A percentile compares a stretch with the other conserved stretches of the same genome.
phyloP scores from a whole-genome alignment of 345 rosid genomes.

The Lumnitzera littorea region DNA sequence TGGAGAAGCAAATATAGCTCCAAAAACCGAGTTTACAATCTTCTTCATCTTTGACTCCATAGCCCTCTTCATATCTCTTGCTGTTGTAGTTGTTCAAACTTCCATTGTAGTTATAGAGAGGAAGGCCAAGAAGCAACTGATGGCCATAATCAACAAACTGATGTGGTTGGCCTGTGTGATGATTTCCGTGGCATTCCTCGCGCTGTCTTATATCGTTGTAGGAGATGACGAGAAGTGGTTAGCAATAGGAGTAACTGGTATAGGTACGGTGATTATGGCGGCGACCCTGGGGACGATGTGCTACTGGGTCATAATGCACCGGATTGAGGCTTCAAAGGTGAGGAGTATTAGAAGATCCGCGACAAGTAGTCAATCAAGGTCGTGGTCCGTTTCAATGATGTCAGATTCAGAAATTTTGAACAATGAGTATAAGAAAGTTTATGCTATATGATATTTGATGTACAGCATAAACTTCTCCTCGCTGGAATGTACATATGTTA shows the following conservation, averaged over 20 bases:
- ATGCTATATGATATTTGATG: slow-evolving; percentile 49
- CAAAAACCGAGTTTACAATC: slow-evolving; percentile 47
- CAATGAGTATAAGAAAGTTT: slow-evolving; percentile 54
- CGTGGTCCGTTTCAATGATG: slow-evolving; percentile 30
- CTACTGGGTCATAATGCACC: slow-evolving; percentile 73
- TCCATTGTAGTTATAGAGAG: slow-evolving; percentile 82
- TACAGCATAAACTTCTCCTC: no score
- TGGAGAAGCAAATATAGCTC: slow-evolving; percentile 64
- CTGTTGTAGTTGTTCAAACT: slow-evolving; percentile 94
- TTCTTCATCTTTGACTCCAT: slow-evolving; percentile 72
- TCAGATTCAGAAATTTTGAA: slow-evolving; percentile 59
- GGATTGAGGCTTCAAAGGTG: slow-evolving; percentile 43
- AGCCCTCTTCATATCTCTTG: slow-evolving; percentile 88
- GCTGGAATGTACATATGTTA: no score
- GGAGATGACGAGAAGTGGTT: slow-evolving; percentile 48
- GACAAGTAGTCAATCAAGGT: slow-evolving; percentile 31
- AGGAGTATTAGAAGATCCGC: slow-evolving; percentile 40
- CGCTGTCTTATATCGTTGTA: slow-evolving; percentile 69
- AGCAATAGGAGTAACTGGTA: slow-evolving; percentile 45
- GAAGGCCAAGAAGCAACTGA: slow-evolving; percentile 69
- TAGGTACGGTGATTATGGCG: slow-evolving; percentile 73
- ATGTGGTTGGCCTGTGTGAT: slow-evolving; percentile 92
- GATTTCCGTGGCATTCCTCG: slow-evolving; percentile 76
- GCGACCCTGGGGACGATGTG: slow-evolving; percentile 84
- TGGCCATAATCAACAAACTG: slow-evolving; percentile 87